Base-by-base conservation (phyloP, 2,329 filamentous ascomycete species). In the Epichloe sibirici region DNA sequence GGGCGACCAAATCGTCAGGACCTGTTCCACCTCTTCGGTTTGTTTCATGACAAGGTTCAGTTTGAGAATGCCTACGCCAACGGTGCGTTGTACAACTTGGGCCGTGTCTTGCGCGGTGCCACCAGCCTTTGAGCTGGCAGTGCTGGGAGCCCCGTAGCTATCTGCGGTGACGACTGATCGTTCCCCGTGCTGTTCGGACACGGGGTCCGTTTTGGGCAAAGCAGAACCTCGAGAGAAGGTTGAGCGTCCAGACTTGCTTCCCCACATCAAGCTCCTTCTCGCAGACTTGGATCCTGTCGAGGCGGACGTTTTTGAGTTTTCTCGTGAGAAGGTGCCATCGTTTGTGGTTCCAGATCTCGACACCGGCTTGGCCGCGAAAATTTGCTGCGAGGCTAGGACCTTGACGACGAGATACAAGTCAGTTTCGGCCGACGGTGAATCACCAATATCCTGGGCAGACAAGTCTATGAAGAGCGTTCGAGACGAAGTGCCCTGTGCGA, bases 391-490 rank as follows among this genome's bases (percentile, higher is more conserved):
- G 3, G 82, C 78, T 48, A 89, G 77, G 7, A 96, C 79, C 61
- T 87, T 89, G 57, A 93, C 85, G 3, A 96, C 83, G 1, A 98
- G 75, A 64, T 87, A 96, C 21, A 97, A 70, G 49, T 89, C 85
- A 3, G 81, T 80, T 47, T 86, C 85, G 8, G 80, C 76, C 3
- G 84, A 75, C 1, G 77, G 71, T 1, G 72, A 66, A 48, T 83
- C 81, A 25, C 81, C 81, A 54, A 83, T 76, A 61, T 96, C 90
- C 48, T 83, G 78, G 1, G 87, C 79, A 40, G 83, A 88, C 17
- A 98, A 73, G 61, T 97, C 90, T 3, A 88, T 84, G 59, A 97
- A 96, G 2, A 98, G 75, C 0, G 90, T 94, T 63, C 86, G 88
- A 64, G 90, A 80, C 62, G 85, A 84, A 23, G 80, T 77, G 57